Evolutionary conservation across 768 basidiomycete genomes (phyloP).

Genomic region (Baorangia bicolor): DNA sequence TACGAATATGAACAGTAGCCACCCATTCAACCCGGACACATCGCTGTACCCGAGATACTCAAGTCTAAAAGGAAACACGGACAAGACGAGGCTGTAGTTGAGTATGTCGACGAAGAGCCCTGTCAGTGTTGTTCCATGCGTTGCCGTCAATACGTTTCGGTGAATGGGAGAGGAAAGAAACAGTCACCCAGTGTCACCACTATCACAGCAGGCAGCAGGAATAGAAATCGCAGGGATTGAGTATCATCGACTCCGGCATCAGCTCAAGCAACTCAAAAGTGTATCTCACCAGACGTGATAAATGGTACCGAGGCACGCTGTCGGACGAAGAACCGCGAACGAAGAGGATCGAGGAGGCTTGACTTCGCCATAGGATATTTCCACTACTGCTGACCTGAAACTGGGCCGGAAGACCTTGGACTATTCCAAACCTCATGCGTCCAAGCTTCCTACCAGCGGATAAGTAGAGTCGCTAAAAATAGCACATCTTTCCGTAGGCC

Average conservation of each 20-base stretch:
- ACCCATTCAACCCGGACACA: background rate
- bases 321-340: background rate
- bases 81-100: background rate
- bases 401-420: too few relatives aligned
- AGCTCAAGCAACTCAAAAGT: background rate
- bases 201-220: background rate
- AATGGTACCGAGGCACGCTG: background rate
- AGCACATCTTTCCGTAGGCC: too few relatives aligned
- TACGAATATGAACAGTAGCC: background rate
- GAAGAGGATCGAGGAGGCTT: background rate
- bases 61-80: background rate
- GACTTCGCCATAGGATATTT: background rate
- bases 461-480: too few relatives aligned
- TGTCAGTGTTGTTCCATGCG: background rate
- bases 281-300: background rate
- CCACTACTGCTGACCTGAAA: background rate
- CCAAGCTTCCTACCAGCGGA: too few relatives aligned
- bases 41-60: background rate
- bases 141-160: background rate
- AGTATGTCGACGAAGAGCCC: background rate
- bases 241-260: background rate
- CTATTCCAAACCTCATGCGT: too few relatives aligned
- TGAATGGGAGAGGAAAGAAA: background rate
- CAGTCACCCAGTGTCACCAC: background rate
- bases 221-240: background rate